Percentiles rank a stretch among this genome's conserved stretches.
These are phyloP conservation scores for Medicago arabica DNA, from an alignment of 306 rosid species.

Conservation along the genomic window DNA sequence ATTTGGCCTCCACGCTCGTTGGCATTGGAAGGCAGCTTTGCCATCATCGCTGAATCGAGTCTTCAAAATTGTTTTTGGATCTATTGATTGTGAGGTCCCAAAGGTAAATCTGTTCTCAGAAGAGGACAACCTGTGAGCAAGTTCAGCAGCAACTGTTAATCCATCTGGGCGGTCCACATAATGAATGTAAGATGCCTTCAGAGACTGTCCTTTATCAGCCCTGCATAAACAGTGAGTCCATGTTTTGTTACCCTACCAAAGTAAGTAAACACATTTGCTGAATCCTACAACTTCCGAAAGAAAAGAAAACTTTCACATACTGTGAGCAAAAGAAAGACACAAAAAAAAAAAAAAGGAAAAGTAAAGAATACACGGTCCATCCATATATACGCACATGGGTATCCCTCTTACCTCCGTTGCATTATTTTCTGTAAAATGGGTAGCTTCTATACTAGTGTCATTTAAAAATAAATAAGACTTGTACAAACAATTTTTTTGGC, in stretches of 20 bases:
- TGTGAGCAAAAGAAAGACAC: background rate
- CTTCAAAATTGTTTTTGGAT: slow-evolving; percentile 64
- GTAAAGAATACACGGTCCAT: background rate
- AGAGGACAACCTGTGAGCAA: slow-evolving; percentile 68
- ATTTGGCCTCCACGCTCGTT: slow-evolving; percentile 90
- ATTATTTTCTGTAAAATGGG: too few relatives aligned
- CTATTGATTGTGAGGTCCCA: slow-evolving; percentile 76
- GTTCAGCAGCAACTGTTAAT: slow-evolving; percentile 81
- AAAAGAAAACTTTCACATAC: background rate
- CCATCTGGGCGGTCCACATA: slow-evolving; percentile 62
- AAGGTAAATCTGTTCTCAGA: slow-evolving; percentile 73
- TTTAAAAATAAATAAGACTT: too few relatives aligned
- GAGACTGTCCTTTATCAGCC: slow-evolving; percentile 74
- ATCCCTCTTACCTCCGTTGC: too few relatives aligned
- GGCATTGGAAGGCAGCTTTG: slow-evolving; percentile 74
- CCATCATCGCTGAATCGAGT: slow-evolving; percentile 79
- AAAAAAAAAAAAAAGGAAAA: background rate
- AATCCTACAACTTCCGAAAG: slow-evolving; percentile 19
- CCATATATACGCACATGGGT: too few relatives aligned
- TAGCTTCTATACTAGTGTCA: too few relatives aligned
- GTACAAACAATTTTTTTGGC: too few relatives aligned
- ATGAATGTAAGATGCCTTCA: slow-evolving; percentile 89
- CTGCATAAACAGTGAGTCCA: slow-evolving; percentile 51
- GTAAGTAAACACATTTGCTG: slow-evolving; percentile 7
- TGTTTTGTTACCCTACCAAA: slow-evolving; percentile 18